phyloP scores from a whole-genome alignment of 129 eudicot genomes.

The Rutidosis leptorrhynchoides region DNA sequence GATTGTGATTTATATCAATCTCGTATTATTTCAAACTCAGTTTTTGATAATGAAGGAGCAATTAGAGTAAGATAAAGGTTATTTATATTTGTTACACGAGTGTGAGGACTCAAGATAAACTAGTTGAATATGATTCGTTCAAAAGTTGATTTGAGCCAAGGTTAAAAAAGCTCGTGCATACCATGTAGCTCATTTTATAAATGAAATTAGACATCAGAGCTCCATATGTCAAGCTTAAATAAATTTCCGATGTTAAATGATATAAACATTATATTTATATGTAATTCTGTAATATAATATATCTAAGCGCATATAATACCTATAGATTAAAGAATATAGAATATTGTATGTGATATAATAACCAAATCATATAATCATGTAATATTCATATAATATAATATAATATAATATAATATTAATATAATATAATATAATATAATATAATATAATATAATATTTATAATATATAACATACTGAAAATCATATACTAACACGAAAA shows the following conservation, averaged over 20 bases:
- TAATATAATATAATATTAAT: too few species aligned
- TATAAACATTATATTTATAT: not conserved
- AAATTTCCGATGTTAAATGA: too few species aligned
- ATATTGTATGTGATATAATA: too few species aligned
- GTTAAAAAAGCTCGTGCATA: not conserved
- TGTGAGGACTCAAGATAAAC: not conserved
- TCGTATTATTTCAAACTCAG: not conserved
- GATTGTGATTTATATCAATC: not conserved
- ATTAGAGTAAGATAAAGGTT: not conserved
- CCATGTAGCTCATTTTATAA: not conserved
- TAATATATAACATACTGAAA: too few species aligned
- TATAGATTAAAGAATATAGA: too few species aligned
- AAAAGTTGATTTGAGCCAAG: not conserved
- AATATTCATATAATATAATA: too few species aligned
- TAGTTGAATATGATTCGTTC: not conserved
- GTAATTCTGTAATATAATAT: too few species aligned
- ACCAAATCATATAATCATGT: too few species aligned
- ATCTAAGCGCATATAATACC: too few species aligned
- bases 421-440: too few species aligned
- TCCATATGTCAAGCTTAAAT: not conserved
- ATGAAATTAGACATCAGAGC: not conserved
- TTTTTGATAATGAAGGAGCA: not conserved
- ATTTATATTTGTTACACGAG: not conserved
- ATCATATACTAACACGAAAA: too few species aligned
- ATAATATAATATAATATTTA: too few species aligned